Percentiles rank a stretch among this genome's conserved stretches.
Conservation (phyloP, 2,329 filamentous ascomycete species). For the Clarireedia homoeocarpa region DNA sequence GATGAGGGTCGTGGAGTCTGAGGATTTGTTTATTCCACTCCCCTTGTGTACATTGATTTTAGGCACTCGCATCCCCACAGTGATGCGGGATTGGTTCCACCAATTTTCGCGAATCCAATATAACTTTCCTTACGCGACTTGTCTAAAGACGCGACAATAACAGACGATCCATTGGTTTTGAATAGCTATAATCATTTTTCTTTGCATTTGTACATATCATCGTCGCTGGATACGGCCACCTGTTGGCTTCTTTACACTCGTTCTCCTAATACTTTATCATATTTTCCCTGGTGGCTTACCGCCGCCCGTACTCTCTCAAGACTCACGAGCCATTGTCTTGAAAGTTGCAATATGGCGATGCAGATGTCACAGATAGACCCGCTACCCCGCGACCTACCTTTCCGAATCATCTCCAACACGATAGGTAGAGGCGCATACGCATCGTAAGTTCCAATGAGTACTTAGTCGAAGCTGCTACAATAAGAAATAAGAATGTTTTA, state of each 20-base stretch:
- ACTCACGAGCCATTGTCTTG: not conserved
- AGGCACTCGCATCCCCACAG: not conserved
- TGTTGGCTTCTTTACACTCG: not conserved
- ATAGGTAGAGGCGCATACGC: constrained; percentile 96
- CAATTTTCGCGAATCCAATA: constrained; percentile 1
- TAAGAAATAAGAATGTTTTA: not conserved
- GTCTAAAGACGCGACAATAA: not conserved
- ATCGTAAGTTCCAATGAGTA: constrained; percentile 52
- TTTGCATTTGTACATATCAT: not conserved
- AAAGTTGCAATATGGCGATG: constrained; percentile 31
- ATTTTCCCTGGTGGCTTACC: not conserved
- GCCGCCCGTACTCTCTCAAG: not conserved
- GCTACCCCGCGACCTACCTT: constrained; percentile 76
- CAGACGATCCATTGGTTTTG: not conserved
- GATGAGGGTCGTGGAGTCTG: not conserved
- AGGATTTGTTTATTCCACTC: constrained; percentile 3
- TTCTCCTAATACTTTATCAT: not conserved
- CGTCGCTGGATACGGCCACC: not conserved
- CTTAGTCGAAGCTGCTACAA: not conserved
- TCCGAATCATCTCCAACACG: constrained; percentile 90
- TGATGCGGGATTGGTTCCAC: not conserved
- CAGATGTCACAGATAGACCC: constrained; percentile 79
- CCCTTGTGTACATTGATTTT: not conserved
- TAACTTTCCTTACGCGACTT: not conserved
- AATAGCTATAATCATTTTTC: not conserved